phyloP scores from a whole-genome alignment of 225 moss, liverwort and hornwort genomes.

The Takakia lepidozioides region DNA sequence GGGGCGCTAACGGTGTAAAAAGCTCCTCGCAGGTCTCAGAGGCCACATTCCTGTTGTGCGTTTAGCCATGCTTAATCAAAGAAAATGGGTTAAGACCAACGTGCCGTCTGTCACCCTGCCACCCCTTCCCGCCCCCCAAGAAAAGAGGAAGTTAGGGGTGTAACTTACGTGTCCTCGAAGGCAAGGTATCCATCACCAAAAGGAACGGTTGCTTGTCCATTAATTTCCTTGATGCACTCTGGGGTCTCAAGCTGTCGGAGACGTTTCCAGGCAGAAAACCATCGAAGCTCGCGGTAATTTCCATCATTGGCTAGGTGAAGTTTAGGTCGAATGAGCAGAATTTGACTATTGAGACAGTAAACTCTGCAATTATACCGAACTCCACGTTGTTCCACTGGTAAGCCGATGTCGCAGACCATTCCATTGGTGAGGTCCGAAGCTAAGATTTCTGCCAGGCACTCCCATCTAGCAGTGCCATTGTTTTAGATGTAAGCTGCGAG shows the following conservation, averaged over 20 bases:
- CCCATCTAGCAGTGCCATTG: constrained; percentile 89
- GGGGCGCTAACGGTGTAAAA: constrained; percentile 74
- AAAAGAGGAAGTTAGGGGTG: no score
- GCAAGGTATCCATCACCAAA: constrained; percentile 85
- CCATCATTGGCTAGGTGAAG: constrained; percentile 88
- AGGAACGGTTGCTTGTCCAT: constrained; percentile 50
- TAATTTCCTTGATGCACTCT: constrained; percentile 49
- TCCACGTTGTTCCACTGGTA: constrained; percentile 68
- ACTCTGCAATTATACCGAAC: constrained; percentile 92
- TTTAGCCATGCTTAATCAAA: no score
- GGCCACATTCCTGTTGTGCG: constrained; percentile 57
- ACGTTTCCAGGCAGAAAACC: constrained; percentile 91
- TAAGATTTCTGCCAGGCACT: constrained; percentile 73
- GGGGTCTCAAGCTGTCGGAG: constrained; percentile 51
- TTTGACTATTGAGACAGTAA: constrained; percentile 64
- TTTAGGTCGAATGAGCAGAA: constrained; percentile 80
- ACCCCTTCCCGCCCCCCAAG: no score
- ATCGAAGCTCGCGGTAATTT: constrained; percentile 82
- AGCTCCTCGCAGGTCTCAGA: constrained; percentile 95
- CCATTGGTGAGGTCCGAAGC: constrained; percentile 64
- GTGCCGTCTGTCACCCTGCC: no score
- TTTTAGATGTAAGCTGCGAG: no score
- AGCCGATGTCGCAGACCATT: constrained; percentile 90
- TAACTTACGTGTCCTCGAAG: constrained; percentile 68
- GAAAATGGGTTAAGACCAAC: no score